Conservation (phyloP, 1,139 yeast species). For the Saccharomycopsis crataegensis region DNA sequence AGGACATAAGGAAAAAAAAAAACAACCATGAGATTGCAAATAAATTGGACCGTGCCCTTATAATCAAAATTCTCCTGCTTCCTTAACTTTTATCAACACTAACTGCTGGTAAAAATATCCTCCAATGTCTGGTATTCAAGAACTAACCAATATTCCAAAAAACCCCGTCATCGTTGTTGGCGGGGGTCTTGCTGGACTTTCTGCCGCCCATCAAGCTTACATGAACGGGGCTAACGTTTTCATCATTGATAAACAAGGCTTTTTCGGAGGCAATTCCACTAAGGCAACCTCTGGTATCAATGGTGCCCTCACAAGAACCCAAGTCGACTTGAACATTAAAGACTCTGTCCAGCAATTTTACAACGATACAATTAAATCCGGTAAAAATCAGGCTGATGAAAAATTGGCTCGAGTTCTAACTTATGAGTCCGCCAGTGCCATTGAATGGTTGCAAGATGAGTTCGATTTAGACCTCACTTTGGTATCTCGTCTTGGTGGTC, state of each 20-base stretch:
- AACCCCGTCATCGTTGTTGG: constrained; percentile 55
- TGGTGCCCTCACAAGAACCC: constrained; percentile 63
- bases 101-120: too few species aligned
- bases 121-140: constrained; percentile 13
- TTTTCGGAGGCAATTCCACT: constrained; percentile 71
- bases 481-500: constrained; percentile 69
- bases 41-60: too few species aligned
- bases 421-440: constrained; percentile 49
- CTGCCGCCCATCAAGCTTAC: constrained; percentile 66
- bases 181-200: constrained; percentile 73
- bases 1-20: too few species aligned
- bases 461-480: constrained; percentile 56
- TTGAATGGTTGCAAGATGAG: constrained; percentile 63
- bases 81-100: too few species aligned
- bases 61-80: too few species aligned
- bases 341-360: constrained; percentile 57
- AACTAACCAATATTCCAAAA: constrained; percentile 8
- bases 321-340: constrained; percentile 38
- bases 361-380: constrained; percentile 59
- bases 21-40: too few species aligned
- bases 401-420: constrained; percentile 45
- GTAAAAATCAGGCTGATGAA: constrained; percentile 54
- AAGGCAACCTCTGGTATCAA: constrained; percentile 81
- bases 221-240: constrained; percentile 50
- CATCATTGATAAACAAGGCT: constrained; percentile 54